phyloP scores from a whole-genome alignment of 2,329 filamentous ascomycete genomes.

The Zymoseptoria passerinii region DNA sequence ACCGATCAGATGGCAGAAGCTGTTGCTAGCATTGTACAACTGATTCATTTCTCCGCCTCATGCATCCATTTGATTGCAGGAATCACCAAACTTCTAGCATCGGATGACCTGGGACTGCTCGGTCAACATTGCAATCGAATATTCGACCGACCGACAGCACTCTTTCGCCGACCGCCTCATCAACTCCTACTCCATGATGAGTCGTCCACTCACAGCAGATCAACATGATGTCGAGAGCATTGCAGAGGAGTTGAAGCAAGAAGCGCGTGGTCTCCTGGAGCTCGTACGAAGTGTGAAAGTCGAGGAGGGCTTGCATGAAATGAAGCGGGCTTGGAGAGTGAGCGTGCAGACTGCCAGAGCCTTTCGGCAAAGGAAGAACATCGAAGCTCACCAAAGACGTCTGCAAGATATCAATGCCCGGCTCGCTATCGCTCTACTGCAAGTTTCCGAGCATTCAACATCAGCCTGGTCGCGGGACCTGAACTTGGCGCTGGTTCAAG shows the following conservation, averaged over 20 bases:
- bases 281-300: constrained; percentile 20
- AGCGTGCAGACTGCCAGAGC: not conserved
- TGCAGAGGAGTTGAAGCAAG: not conserved
- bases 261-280: not conserved
- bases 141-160: not conserved
- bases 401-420: not conserved
- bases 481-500: not conserved
- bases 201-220: not conserved
- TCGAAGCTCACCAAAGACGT: not conserved
- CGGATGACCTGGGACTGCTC: not conserved
- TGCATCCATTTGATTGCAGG: not conserved
- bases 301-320: constrained; percentile 31
- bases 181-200: not conserved
- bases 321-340: constrained; percentile 36
- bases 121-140: not conserved
- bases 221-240: not conserved
- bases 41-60: not conserved
- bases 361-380: not conserved
- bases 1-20: no score
- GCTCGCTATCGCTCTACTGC: not conserved
- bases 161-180: not conserved
- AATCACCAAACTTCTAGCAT: not conserved
- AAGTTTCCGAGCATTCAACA: not conserved
- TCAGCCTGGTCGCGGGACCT: not conserved
- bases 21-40: not conserved